Conservation (phyloP, 768 basidiomycete species). For the Mrakia gelida region DNA sequence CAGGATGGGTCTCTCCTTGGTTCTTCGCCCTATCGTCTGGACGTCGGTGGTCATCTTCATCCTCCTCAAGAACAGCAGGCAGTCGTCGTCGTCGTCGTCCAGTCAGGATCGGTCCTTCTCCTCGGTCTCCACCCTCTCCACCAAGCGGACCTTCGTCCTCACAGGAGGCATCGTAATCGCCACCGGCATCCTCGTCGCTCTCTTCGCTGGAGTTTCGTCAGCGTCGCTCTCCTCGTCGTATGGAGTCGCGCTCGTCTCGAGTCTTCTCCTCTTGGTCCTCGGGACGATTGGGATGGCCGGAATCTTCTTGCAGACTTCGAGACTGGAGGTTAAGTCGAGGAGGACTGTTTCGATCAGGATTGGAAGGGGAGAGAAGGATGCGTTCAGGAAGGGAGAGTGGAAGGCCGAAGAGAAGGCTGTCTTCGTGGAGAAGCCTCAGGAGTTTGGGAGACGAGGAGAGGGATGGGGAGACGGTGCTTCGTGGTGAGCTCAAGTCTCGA, state of each 20-base stretch:
- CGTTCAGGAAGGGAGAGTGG: conserved; percentile 3
- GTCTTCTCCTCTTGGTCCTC: background rate
- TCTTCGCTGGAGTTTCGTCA: conserved; percentile 21
- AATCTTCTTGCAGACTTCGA: background rate
- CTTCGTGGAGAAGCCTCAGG: conserved; percentile 4
- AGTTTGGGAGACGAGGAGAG: background rate
- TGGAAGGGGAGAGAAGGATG: background rate
- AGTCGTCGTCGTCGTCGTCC: background rate
- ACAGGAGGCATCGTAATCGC: background rate
- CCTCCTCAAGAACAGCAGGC: background rate
- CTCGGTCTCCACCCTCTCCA: conserved; percentile 9
- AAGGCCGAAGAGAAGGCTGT: background rate
- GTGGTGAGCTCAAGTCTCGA: background rate
- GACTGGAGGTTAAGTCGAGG: background rate
- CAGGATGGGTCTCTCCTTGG: conserved; percentile 17
- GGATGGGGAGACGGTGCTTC: conserved; percentile 18
- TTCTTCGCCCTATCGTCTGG: conserved; percentile 12
- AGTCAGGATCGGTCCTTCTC: background rate
- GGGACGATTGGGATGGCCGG: background rate
- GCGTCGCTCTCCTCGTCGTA: conserved; percentile 13
- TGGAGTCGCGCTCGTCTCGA: background rate
- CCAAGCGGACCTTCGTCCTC: background rate
- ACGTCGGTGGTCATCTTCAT: conserved; percentile 1
- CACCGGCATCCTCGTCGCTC: background rate
- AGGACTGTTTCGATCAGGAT: background rate